phyloP scores from a whole-genome alignment of 352 stramenopile species.

The Phytopythium sindhum region DNA sequence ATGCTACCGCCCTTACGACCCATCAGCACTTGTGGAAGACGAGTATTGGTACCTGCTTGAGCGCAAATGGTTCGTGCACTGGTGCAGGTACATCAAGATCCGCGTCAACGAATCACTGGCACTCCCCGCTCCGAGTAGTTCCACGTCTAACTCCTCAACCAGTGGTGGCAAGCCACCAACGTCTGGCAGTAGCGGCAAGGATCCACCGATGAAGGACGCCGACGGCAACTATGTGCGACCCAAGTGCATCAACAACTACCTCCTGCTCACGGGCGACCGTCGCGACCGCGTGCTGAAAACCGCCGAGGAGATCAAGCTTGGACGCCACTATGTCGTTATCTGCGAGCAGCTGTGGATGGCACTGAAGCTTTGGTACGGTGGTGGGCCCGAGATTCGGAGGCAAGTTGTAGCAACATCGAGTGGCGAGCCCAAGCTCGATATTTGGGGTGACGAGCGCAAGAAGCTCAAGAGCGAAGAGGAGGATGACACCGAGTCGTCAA shows the following conservation, averaged over 20 bases:
- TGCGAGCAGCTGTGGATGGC: conserved; percentile 86
- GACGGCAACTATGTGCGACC: conserved; percentile 80
- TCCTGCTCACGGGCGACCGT: conserved; percentile 64
- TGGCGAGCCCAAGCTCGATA: conserved; percentile 65
- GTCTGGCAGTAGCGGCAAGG: conserved; percentile 28
- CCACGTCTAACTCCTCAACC: conserved; percentile 14
- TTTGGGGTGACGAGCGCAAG: conserved; percentile 69
- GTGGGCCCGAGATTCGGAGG: conserved; percentile 81
- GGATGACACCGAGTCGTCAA: conserved; percentile 31
- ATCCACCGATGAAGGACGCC: conserved; percentile 68
- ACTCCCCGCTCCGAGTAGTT: conserved; percentile 11
- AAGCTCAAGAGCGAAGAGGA: conserved; percentile 56
- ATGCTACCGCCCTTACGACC: conserved; percentile 79
- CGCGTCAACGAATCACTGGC: conserved; percentile 30
- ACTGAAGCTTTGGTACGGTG: conserved; percentile 91
- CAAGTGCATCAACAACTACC: conserved; percentile 84
- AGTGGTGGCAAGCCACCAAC: conserved; percentile 36
- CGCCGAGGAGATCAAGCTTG: conserved; percentile 71
- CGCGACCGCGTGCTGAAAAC: conserved; percentile 66
- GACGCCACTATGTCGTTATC: conserved; percentile 86
- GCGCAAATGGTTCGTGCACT: conserved; percentile 83
- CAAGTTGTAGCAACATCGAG: conserved; percentile 68
- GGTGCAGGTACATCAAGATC: conserved; percentile 76
- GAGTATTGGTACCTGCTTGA: conserved; percentile 84
- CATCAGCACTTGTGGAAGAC: conserved; percentile 63